Conservation (phyloP, 2,329 filamentous ascomycete genomes). For the Didymosphaeria variabile region DNA sequence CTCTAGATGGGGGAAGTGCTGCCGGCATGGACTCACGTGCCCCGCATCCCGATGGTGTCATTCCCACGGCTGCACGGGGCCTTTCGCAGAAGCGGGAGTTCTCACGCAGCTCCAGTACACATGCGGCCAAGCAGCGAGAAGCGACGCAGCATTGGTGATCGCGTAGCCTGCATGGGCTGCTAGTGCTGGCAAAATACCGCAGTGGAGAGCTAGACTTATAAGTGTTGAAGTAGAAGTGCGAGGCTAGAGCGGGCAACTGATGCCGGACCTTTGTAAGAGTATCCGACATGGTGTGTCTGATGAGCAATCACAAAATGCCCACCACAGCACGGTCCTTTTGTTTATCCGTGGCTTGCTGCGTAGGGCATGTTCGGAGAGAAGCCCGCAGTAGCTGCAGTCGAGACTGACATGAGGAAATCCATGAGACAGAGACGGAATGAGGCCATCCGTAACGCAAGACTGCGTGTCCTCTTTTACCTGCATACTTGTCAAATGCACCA, state of each 20-base stretch:
- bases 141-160: neutral
- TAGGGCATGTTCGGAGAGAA: neutral
- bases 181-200: constrained; percentile 7
- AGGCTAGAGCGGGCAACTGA: neutral
- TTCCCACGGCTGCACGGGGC: neutral
- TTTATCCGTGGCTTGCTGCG: neutral
- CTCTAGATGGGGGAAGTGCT: neutral
- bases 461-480: neutral
- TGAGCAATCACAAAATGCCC: neutral
- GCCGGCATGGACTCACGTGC: neutral
- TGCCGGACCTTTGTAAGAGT: neutral
- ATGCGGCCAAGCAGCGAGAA: neutral
- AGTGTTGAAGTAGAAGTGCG: neutral
- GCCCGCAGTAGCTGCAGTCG: neutral
- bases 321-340: neutral
- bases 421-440: neutral
- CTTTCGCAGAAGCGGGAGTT: neutral
- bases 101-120: constrained; percentile 1
- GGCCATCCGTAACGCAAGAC: neutral
- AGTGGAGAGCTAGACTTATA: neutral
- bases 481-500: neutral
- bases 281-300: neutral
- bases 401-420: neutral
- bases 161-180: constrained; percentile 3
- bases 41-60: constrained; percentile 6